Evolutionary conservation across 257 asterid genomes (phyloP), one percentile per base, ranked within the genome.

Genomic region (Plantago elongata): DNA sequence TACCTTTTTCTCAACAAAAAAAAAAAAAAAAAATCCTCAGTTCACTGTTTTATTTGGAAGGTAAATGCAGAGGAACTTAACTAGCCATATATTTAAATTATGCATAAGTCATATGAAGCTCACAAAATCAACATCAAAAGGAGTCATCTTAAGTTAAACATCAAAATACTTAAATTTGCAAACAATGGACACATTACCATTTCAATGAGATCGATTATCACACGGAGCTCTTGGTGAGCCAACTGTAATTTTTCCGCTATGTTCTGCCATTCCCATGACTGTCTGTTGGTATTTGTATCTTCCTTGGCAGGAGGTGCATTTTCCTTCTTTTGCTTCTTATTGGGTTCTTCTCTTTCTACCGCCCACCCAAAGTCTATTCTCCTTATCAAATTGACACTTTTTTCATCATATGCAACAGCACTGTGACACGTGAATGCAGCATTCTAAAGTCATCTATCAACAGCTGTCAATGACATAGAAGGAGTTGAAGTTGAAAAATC

Each of bases 211-310:
- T 93, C 99, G 68, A 93, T 83, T 22, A 93, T 89, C 77, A 93
- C 97, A 11, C 85, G 78, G 62, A 93, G 97, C 87, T 93, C 99
- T 69, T 93, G 96, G 76, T 81, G 97, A 77, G 96, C 99, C 72
- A 82, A 74, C 73, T 82, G 94, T 68, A 93, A 75, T 79, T 89
- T 87, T 76, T 93, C 99, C 74, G 85, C 90, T 68, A 93, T 75
- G 75, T 86, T 74, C 80, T 89, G 90, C 96, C 97, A 86, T 63
- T 68, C 84, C 97, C 95, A 79, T 51, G 85, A 80, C 51, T 90
- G 93, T 74, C 85, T 89, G 63, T 65, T 74, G 65, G 80, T 65
- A 27, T 78, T 27, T 16, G 80, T 62, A 51, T 74, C 58, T 60
- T 78, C 86, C 73, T 82, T 82, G 4, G 77, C 64, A 56, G 83